Base-by-base conservation (phyloP, 352 stramenopile genomes). In the Thalassiosira livingstoniorum region DNA sequence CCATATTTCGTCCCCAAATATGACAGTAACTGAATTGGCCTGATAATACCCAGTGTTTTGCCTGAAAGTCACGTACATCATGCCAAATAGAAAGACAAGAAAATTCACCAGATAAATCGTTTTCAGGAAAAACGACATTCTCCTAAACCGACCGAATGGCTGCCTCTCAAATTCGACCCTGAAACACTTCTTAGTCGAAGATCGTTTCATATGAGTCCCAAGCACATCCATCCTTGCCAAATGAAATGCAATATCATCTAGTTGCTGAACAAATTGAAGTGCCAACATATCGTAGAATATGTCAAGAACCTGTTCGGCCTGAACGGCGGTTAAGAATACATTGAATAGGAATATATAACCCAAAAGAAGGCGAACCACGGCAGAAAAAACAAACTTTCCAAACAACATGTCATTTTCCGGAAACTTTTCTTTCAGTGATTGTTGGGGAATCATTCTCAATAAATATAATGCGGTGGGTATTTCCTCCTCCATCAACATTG, bases 401-500 rank as follows among this genome's bases (percentile, higher is more conserved):
- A 72, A 85, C 10, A 51, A 45, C 7, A 81, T 29, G n/a, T n/a
- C n/a, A n/a, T n/a, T n/a, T 29, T 47, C 25, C 0, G 67, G 67
- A 4, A 75, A 39, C 35, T 65, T 75, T 37, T 27, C 21, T 5
- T 53, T 43, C 18, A 81, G 39, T 5, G 63, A 74, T 11, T 58
- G 15, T 39, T 71, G 75, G 18, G 77, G 54, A 47, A 84, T 79
- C n/a, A 47, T 65, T 37, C 42, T 31, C 13, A 84, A 29, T 4
- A 84, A 42, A 67, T 75, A 72, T 21, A 84, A 35, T 21, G 42
- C 45, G 0, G 57, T 78, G 0, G 79, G 79, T 15, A 79, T 80
- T 55, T 86, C 65, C 45, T 82, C 77, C 47, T 86, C 79, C 72
- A 82, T 82, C 23, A 86, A 62, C 37, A 86, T 65, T 13, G 47